Evolutionary conservation across 352 stramenopile species (phyloP), one percentile per base, ranked within the genome.

Genomic region (Phytopythium kandeliae): DNA sequence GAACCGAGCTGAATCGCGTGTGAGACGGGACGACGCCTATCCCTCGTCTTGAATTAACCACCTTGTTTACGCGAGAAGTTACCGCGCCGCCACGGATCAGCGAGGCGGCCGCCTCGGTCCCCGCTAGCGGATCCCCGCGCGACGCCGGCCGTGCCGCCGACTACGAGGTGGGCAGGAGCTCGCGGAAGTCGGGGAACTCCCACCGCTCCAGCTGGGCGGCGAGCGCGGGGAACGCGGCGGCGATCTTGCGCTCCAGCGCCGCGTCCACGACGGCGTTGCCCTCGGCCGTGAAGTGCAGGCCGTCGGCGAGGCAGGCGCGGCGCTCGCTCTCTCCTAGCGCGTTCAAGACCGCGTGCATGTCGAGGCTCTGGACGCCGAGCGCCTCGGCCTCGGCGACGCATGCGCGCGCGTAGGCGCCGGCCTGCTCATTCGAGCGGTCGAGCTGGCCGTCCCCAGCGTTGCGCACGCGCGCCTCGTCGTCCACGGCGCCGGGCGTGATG

Each of bases 261-360:
- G 67, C 53, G 16, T 48, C 41, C 12, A 64, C 56, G 9, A 74
- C 43, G 16, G 48, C 40, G 34, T 77, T 70, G 36, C 67, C 61
- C 31, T 58, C 62, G 17, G 44, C 13, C 17, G 63, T 66, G 30
- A 77, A 56, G 48, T 74, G 67, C 36, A 77, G 55, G 11, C 67
- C 67, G 42, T 77, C 67, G 28, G 59, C 62, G 15, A 71, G 55
- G 28, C 36, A 59, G 2, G 15, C 45, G 17, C 33, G 34, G 34
- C 58, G 49, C 26, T 70, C 43, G 12, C 61, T 22, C 3, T 55
- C 51, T 4, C 37, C 31, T 40, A 74, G 21, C 33, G 49, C 44
- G 34, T 63, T 60, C 54, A 74, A 71, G 8, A 53, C 42, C 8
- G 40, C 49, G 43, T 64, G 54, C 40, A 74, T 25, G 41, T 73